Evolutionary conservation across 768 basidiomycete genomes (phyloP).

Genomic region (Antrodiella citrinella): DNA sequence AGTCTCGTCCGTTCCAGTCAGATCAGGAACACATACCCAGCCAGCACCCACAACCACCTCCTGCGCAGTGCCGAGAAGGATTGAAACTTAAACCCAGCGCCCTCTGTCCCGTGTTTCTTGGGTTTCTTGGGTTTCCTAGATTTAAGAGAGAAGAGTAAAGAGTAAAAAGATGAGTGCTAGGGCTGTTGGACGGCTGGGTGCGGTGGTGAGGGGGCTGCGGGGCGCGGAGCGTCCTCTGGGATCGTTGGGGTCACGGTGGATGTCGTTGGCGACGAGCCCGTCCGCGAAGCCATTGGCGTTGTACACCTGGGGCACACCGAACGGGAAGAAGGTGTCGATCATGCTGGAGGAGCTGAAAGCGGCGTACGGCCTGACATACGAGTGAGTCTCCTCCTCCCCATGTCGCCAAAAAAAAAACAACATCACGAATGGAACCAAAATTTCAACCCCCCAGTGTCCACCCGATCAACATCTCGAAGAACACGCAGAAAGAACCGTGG

Average conservation of each 20-base stretch:
- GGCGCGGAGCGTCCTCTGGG: no score
- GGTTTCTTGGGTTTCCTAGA: no score
- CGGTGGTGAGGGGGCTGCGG: neutral
- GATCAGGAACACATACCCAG: neutral
- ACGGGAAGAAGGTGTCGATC: conserved; percentile 41
- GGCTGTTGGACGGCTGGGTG: neutral
- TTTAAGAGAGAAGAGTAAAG: no score
- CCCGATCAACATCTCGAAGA: conserved; percentile 49
- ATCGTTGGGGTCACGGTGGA: neutral
- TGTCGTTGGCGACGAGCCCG: neutral
- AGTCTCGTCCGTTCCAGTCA: neutral
- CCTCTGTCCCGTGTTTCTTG: no score
- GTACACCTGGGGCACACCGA: conserved; percentile 37
- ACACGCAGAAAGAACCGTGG: conserved; percentile 77
- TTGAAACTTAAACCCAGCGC: no score
- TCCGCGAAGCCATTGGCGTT: conserved; percentile 13
- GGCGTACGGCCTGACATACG: conserved; percentile 38
- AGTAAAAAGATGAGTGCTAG: no score
- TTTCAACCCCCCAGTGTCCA: conserved; percentile 29
- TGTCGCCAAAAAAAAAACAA: no score
- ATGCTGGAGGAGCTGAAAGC: conserved; percentile 49
- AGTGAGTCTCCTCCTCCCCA: conserved; percentile 33
- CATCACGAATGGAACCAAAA: no score
- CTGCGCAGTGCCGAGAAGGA: no score
- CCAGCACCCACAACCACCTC: neutral